Evolutionary conservation across 306 rosid genomes (phyloP), one percentile per base, ranked within the genome.

Genomic region (Albizia julibrissin): DNA sequence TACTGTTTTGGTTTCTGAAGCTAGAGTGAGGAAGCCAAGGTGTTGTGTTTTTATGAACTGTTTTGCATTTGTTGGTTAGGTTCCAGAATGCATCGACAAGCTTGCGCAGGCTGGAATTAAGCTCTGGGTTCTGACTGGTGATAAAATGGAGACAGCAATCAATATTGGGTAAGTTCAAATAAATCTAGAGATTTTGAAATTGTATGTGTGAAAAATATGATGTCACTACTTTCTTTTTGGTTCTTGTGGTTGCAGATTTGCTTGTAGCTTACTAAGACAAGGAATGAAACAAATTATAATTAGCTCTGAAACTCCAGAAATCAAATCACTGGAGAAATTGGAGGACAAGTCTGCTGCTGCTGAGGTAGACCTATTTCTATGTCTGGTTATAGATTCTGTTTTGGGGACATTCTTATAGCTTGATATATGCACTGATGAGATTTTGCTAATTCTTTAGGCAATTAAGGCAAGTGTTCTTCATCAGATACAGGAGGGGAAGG

Each of bases 111-210:
- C 99, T 72, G 99, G 99, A 83, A 96, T 96, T 69, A 96, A 96
- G 86, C 84, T 96, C 69, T 96, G 99, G 99, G 99, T 96, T 80
- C 87, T 96, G 91, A 96, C 99, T 49, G 99, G 99, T 67, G 99
- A 96, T 87, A 96, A 96, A 90, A 96, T 96, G 99, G 99, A 96
- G 86, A 96, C 98, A 34, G 99, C 99, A 42, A 96, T 96, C 87
- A 93, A 96, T 76, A 96, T 96, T 50, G 99, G 99, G 99, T 90
- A 87, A 68, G 81, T 59, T 42, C 61, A 40, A 59, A 78, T 62
- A 69, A 74, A 56, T 74, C 69, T 27, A 2, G 8, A 74, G 39
- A 77, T 69, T 80, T 78, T 72, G 79, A 72, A 82, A 24, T 61
- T 21, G 26, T 42, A 14, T 64, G 26, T 43, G 42, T 9, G 31